Percentiles rank a stretch among this genome's conserved stretches.
These are phyloP conservation scores for Rhodomyrtus psidioides DNA, from an alignment of 441 rosid genomes.

Conservation along the genomic window DNA sequence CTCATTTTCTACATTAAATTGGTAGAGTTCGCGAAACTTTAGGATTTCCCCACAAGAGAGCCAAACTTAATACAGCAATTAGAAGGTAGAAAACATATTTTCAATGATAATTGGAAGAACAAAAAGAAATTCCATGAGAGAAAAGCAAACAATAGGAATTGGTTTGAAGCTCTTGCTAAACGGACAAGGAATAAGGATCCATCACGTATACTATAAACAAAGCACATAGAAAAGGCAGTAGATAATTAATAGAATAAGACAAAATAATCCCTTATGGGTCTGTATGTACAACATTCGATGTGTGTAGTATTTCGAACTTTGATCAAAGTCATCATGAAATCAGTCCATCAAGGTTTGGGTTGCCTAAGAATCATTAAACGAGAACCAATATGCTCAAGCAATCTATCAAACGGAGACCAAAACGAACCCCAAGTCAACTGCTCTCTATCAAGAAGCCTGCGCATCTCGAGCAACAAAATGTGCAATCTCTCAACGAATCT, in stretches of 20 bases:
- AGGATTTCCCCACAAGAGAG: neutral
- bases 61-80: neutral
- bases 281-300: neutral
- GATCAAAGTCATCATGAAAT: neutral
- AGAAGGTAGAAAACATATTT: neutral
- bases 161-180: neutral
- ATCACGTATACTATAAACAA: neutral
- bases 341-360: neutral
- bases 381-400: neutral
- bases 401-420: neutral
- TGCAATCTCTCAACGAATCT: too few species aligned
- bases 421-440: too few species aligned
- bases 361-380: neutral
- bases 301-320: neutral
- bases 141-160: neutral
- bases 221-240: neutral
- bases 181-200: neutral
- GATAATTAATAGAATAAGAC: neutral
- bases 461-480: too few species aligned
- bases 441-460: too few species aligned
- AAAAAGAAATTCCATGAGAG: neutral
- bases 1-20: neutral
- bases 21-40: neutral
- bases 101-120: neutral
- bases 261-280: neutral